Base-by-base conservation (phyloP, 2,329 filamentous ascomycete species). In the Arthroderma sp. region DNA sequence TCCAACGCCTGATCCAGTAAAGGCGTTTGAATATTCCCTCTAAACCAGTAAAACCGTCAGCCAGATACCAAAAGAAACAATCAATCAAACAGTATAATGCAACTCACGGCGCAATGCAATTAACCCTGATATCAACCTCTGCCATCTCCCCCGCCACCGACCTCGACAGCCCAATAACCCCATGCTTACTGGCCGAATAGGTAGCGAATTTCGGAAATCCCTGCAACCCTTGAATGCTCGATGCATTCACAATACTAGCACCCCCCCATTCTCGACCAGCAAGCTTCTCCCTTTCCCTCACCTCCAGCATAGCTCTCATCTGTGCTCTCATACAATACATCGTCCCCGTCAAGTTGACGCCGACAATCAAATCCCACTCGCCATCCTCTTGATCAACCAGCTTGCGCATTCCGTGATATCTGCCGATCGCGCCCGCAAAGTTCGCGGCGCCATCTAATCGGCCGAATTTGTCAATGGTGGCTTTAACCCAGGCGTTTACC, bases 241-340 rank as follows among this genome's bases (percentile, higher is more conserved):
- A 53, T 8, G 66, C 63, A 54, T 76, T 79, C 44, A 80, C 76
- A 53, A 80, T 77, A 48, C 74, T 75, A 5, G 74, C 30, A n/a
- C 29, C 8, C 22, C 29, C 27, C 15, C 15, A 22, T 22, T 22
- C 36, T 29, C 38, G 49, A 1, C 52, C 50, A 2, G 15, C 46
- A 48, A 0, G 48, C 50, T 2, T 27, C 15, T 22, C 15, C 15
- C 15, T 1, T 22, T 22, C 15, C 15, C 15, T 22, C 15, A 22
- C 15, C 10, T 33, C 57, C 9, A 50, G 51, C 44, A 74, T 67
- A 22, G 64, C 61, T 9, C 56, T 60, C 7, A 77, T 47, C 52
- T 77, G 55, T n/a, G 69, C 68, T 10, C 70, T 59, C 47, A 77
- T 48, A 47, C 70, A 74, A 41, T 72, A 68, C 57, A 75, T 70